Evolutionary conservation across 2,329 filamentous ascomycete genomes (phyloP).

Genomic region (Sporothrix brunneoviolacea): DNA sequence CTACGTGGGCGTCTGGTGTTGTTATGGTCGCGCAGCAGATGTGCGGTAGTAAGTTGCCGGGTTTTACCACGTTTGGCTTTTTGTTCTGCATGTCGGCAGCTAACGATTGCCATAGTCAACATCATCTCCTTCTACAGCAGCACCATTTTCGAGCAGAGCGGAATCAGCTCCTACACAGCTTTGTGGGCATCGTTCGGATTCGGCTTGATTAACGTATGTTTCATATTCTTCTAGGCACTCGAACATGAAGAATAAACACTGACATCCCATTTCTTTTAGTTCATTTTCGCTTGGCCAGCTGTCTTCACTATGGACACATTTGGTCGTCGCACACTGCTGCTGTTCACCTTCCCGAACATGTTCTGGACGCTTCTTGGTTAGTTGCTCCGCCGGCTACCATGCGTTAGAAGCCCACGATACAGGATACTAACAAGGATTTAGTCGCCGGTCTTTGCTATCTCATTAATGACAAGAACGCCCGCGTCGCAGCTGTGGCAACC

Average conservation of each 20-base stretch:
- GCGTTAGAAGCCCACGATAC: too few species aligned
- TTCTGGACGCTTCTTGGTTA: conserved; percentile 53
- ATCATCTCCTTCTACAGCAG: conserved; percentile 72
- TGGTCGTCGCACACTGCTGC: conserved; percentile 53
- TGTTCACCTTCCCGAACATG: conserved; percentile 64
- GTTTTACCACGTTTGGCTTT: background rate
- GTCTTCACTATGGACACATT: conserved; percentile 62
- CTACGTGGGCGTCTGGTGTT: conserved; percentile 67
- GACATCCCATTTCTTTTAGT: background rate
- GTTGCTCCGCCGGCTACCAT: background rate
- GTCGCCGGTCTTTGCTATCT: conserved; percentile 14
- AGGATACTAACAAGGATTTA: background rate
- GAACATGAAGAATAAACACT: too few species aligned
- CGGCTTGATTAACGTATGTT: conserved; percentile 48
- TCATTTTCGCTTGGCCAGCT: conserved; percentile 55
- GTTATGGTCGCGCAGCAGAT: conserved; percentile 77
- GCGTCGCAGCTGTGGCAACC: conserved; percentile 47
- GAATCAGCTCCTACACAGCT: conserved; percentile 48
- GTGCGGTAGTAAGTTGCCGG: conserved; percentile 36
- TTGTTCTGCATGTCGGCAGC: background rate
- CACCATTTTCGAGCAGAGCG: conserved; percentile 53
- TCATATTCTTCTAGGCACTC: background rate
- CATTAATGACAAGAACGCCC: conserved; percentile 16
- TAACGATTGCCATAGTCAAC: conserved; percentile 43
- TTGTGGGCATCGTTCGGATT: conserved; percentile 59